A percentile compares a stretch with the other conserved stretches of the same genome.
Conservation (phyloP, 2,329 filamentous ascomycete species). For the Ustulina deusta region DNA sequence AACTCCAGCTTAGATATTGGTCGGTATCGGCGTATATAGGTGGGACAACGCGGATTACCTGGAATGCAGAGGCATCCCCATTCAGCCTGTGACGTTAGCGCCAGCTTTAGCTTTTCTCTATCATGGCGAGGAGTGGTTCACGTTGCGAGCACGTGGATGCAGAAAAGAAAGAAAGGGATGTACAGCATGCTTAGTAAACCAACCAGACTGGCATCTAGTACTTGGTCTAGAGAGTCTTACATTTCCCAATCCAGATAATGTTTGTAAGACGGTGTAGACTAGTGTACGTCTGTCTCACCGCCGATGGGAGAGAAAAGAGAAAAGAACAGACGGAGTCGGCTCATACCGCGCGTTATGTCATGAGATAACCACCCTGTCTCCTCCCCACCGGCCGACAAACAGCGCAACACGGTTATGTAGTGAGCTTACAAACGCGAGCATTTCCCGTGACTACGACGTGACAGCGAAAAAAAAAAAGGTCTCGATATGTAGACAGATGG, state of each 20-base stretch:
- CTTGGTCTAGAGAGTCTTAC: slow-evolving; percentile 7
- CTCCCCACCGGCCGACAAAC: background rate
- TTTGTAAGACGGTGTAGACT: background rate
- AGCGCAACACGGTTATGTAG: background rate
- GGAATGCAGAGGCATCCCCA: background rate
- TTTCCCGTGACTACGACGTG: background rate
- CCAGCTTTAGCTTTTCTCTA: slow-evolving; percentile 7
- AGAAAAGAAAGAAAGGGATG: background rate
- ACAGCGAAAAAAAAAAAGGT: background rate
- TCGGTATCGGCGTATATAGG: background rate
- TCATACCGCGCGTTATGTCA: slow-evolving; percentile 21
- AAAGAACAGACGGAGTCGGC: slow-evolving; percentile 4
- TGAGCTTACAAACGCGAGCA: slow-evolving; percentile 3
- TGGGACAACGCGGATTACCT: background rate
- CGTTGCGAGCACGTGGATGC: background rate
- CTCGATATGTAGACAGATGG: background rate
- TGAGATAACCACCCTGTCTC: slow-evolving; percentile 17
- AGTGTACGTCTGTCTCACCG: slow-evolving; percentile 15
- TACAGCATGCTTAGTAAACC: background rate
- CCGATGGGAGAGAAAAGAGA: background rate
- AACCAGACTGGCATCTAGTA: background rate
- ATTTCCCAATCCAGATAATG: slow-evolving; percentile 4
- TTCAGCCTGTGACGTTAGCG: slow-evolving; percentile 13
- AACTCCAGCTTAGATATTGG: background rate
- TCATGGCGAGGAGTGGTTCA: background rate